Base-by-base conservation (phyloP, 2,329 filamentous ascomycete genomes). In the Nothomitra cinnamomea region DNA sequence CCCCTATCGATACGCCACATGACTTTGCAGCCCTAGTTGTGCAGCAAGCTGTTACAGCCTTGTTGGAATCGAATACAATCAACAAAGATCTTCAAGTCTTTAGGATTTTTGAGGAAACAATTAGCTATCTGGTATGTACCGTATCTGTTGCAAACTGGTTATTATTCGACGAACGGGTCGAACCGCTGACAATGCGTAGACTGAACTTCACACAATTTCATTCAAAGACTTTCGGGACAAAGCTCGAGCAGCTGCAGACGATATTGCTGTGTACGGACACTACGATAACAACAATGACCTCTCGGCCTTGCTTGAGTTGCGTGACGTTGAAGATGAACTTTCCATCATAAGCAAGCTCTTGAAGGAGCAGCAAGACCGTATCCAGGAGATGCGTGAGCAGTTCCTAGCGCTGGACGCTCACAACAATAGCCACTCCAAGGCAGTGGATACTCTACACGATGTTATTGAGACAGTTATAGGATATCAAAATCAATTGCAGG, bases 261-360 rank as follows among this genome's bases (percentile, higher is more conserved):
- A 32, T 32, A 32, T 32, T 32, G 28, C 28, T 5, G 28, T 32
- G 10, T 5, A 32, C 10, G 69, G 74, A 1, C 76, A 80, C 57
- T 68, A 70, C 1, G 74, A 80, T 55, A 82, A 82, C 57, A 72
- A 78, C 5, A 75, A 79, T 56, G 79, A 80, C 57, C 78, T 80
- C 0, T 80, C 79, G 0, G 76, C 79, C 0, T 64, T 82, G 0
- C 66, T 83, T 0, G 79, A 83, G 59, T 68, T 83, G 0, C 72
- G 78, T 12, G 79, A 83, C 57, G 75, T 83, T 48, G 77, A 82
- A 56, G 79, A 83, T 56, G 79, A 83, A 60, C 69, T 83, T 1
- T 70, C 69, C 2, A 79, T 77, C 0, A 69, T 83, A 3, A 60
- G 71, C 3, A 74, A 72, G 43, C 66, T 83, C 0, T 79, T 82